Evolutionary conservation across 2,329 filamentous ascomycete species (phyloP), one percentile per base, ranked within the genome.

Genomic region (Paraphoma chrysanthemicola): DNA sequence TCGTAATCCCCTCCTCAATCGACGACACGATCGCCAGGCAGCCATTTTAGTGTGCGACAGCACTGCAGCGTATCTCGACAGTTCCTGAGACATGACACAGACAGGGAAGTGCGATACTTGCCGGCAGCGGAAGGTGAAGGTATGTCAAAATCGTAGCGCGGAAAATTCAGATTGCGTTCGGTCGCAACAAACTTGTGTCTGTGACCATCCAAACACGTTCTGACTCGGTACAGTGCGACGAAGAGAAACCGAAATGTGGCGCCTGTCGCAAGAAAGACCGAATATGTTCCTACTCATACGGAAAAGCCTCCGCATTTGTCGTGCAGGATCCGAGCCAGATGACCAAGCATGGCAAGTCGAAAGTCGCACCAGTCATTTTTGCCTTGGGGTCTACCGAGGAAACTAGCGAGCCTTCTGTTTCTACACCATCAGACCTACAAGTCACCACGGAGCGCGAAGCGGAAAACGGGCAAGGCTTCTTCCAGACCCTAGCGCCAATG

Each of bases 61-160:
- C 33, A 3, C 2, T 36, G 6, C 33, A 36, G 23, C 28, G 28
- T 12, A 50, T 39, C 36, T 9, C 16, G 28, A 17, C 33, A 23
- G 14, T 14, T 33, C 12, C 2, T 7, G 28, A 10, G 29, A 16
- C 4, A 73, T 73, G 71, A 73, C 71, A 5, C 68, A 67, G 42
- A 66, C 66, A 3, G 70, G 70, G 12, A 73, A 73, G 57, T 73
- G 71, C 47, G 69, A 72, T 44, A 71, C 58, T 3, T 73, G 71
- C 55, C 63, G 71, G 33, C 61, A 62, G 44, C 66, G 71, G 10
- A 73, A 73, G 50, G 71, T 73, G 41, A 73, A 72, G 64, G 71
- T 73, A 53, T 29, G 53, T 36, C 5, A 16, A 45, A 4, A 36
- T 0, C 39, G 10, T n/a, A 28, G 44, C 16, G 0, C 10, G 6